A percentile compares a stretch with the other conserved stretches of the same genome.
Conservation (phyloP, 2,329 filamentous ascomycete species). For the Trichophyton schoenleinii region DNA sequence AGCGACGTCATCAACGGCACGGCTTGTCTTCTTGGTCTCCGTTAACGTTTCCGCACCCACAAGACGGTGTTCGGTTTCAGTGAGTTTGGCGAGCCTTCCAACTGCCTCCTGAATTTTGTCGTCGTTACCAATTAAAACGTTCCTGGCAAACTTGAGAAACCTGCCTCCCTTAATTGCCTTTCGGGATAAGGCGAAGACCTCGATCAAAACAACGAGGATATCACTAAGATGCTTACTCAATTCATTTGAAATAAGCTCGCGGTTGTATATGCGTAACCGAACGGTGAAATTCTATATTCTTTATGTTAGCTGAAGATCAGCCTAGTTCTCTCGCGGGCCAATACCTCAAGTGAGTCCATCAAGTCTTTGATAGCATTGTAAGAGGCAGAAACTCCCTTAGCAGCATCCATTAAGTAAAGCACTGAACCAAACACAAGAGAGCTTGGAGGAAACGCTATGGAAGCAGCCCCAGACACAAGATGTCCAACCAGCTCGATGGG, state of each 20-base stretch:
- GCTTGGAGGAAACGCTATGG: conserved; percentile 32
- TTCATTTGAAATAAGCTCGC: conserved; percentile 27
- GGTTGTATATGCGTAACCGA: conserved; percentile 32
- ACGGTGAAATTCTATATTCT: conserved; percentile 31
- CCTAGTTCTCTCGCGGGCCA: not conserved
- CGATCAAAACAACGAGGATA: conserved; percentile 35
- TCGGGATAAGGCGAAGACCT: conserved; percentile 33
- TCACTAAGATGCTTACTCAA: conserved; percentile 31
- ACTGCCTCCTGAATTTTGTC: conserved; percentile 32
- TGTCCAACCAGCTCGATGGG: conserved; percentile 33
- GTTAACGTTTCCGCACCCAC: conserved; percentile 34
- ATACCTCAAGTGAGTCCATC: conserved; percentile 27
- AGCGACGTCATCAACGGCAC: conserved; percentile 12
- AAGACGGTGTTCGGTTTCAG: conserved; percentile 31
- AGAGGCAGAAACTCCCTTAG: conserved; percentile 33
- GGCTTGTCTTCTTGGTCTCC: conserved; percentile 11
- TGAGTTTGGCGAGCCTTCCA: conserved; percentile 28
- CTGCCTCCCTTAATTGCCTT: conserved; percentile 34
- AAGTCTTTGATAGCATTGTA: conserved; percentile 38
- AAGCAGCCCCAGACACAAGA: conserved; percentile 26
- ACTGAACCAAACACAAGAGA: conserved; percentile 32
- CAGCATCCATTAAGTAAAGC: conserved; percentile 29
- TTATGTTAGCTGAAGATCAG: not conserved
- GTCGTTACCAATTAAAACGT: conserved; percentile 29
- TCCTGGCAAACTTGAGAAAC: conserved; percentile 31